Evolutionary conservation across 1,139 yeast species (phyloP).

Genomic region (Debaryomyces sp.): DNA sequence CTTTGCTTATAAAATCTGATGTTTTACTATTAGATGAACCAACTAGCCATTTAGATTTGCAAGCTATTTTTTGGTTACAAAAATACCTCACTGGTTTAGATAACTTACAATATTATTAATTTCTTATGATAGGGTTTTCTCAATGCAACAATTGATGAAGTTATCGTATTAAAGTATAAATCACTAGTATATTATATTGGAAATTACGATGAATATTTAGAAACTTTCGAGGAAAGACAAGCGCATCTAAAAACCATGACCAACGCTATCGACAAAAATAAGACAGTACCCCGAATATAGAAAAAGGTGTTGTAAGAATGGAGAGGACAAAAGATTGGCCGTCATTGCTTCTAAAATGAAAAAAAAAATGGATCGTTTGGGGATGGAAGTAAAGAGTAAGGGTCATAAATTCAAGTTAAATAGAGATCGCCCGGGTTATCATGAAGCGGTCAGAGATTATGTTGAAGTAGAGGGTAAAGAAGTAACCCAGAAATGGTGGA

Average conservation of each 20-base stretch:
- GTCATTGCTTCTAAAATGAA: constrained; percentile 1
- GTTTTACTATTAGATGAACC: constrained; percentile 5
- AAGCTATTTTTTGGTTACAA: constrained; percentile 1
- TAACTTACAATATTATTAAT: constrained; percentile 1
- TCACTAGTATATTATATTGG: not conserved
- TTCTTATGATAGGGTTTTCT: constrained; percentile 4
- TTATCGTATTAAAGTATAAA: not conserved
- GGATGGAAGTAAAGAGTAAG: constrained; percentile 4
- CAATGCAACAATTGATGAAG: constrained; percentile 1
- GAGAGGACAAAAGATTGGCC: constrained; percentile 6
- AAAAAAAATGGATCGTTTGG: constrained; percentile 5
- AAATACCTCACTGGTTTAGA: not conserved
- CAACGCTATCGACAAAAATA: constrained; percentile 4
- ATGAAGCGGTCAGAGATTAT: constrained; percentile 1
- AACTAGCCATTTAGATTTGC: constrained; percentile 1
- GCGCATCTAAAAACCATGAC: not conserved
- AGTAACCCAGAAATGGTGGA: not conserved
- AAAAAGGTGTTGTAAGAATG: not conserved
- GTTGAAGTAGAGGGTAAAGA: not conserved
- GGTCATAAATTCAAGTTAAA: constrained; percentile 1
- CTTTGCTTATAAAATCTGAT: not conserved
- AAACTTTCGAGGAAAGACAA: not conserved
- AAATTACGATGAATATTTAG: constrained; percentile 2
- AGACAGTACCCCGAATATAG: not conserved
- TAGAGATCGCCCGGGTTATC: constrained; percentile 4